A percentile compares a stretch with the other conserved stretches of the same genome.
These are phyloP conservation scores for Rhodotorula babjevae DNA, from an alignment of 768 basidiomycete species.

Conservation along the genomic window DNA sequence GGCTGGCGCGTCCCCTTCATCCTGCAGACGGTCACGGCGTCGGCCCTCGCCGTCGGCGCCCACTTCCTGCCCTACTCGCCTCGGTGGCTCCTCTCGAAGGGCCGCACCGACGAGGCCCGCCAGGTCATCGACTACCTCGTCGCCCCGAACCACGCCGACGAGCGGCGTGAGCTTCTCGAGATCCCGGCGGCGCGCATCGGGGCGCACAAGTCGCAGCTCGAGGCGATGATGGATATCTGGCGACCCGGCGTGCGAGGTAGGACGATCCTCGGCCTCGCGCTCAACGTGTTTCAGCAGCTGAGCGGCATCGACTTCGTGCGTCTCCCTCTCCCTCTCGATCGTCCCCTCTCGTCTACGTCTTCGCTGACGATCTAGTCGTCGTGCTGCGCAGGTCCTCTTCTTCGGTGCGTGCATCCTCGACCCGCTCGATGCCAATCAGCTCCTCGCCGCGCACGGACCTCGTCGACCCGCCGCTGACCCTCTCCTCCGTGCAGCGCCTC, in stretches of 20 bases:
- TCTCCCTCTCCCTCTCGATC: no score
- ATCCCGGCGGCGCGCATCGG: background rate
- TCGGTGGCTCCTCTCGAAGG: constrained; percentile 50
- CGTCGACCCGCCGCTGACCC: background rate
- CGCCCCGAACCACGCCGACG: constrained; percentile 46
- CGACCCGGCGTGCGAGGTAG: constrained; percentile 42
- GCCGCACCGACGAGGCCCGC: constrained; percentile 48
- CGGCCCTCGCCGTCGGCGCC: constrained; percentile 44
- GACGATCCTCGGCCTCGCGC: constrained; percentile 51
- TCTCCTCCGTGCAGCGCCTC: constrained; percentile 41
- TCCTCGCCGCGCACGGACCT: background rate
- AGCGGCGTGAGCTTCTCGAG: constrained; percentile 28
- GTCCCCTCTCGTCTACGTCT: no score
- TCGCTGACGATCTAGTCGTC: no score
- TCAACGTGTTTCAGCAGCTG: constrained; percentile 41
- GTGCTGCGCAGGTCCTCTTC: constrained; percentile 30
- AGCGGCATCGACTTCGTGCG: constrained; percentile 4
- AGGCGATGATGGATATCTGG: constrained; percentile 44
- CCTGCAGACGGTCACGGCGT: constrained; percentile 3
- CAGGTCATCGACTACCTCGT: constrained; percentile 38
- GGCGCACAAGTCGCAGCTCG: background rate
- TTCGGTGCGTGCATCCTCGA: constrained; percentile 39
- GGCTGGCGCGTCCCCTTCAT: constrained; percentile 51
- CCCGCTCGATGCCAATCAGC: no score
- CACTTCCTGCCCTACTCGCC: constrained; percentile 49